A percentile compares a stretch with the other conserved stretches of the same genome.
phyloP scores from a whole-genome alignment of 805 yeast genomes.

The Henningerozyma blattae region DNA sequence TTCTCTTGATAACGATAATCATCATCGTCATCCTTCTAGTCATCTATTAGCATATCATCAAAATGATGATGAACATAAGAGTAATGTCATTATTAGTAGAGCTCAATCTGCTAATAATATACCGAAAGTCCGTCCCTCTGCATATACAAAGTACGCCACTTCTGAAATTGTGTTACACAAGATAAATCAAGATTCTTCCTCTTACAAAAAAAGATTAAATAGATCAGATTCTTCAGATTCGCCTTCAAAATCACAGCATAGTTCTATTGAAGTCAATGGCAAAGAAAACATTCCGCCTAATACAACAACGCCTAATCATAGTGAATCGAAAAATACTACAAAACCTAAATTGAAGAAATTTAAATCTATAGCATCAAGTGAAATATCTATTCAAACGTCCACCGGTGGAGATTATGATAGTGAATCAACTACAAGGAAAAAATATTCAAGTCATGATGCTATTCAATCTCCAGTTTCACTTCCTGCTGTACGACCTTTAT shows the following conservation, averaged over 20 bases:
- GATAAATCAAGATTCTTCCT: too few species aligned
- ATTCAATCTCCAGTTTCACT: constrained; percentile 2
- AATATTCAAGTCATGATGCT: background rate
- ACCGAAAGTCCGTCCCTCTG: too few species aligned
- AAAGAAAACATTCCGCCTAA: background rate
- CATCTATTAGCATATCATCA: background rate
- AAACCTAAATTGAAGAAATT: constrained; percentile 15
- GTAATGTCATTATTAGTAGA: background rate
- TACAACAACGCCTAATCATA: too few species aligned
- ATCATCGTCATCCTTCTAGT: background rate
- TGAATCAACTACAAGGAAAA: constrained; percentile 7
- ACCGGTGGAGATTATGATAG: constrained; percentile 14
- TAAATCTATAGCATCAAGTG: constrained; percentile 18
- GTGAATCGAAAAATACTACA: background rate
- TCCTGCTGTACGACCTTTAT: constrained; percentile 31
- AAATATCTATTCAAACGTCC: constrained; percentile 22
- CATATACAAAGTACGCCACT: too few species aligned
- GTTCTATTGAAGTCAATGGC: background rate
- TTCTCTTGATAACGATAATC: background rate
- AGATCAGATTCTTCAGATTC: background rate
- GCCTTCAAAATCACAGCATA: background rate
- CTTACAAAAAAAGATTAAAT: background rate
- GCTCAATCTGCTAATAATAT: background rate
- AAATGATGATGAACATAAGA: background rate
- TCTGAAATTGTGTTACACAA: too few species aligned